A percentile compares a stretch with the other conserved stretches of the same genome.
phyloP scores from a whole-genome alignment of 2,329 filamentous ascomycete species.

The Cladophialophora chaetospira region DNA sequence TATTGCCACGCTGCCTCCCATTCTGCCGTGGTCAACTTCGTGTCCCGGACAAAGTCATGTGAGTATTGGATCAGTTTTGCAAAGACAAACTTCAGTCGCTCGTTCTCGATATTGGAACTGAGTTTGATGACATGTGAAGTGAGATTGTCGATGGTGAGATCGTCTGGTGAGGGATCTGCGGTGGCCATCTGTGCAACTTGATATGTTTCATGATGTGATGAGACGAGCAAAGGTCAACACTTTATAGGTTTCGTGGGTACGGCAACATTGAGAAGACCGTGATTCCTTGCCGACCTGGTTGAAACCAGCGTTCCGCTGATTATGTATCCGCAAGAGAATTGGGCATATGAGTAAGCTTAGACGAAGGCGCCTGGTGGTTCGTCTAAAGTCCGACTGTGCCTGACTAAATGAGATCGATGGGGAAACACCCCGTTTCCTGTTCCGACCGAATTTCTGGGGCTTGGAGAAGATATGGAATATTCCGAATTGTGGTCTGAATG shows the following conservation, averaged over 20 bases:
- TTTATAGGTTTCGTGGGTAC: background rate
- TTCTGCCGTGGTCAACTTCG: slow-evolving; percentile 19
- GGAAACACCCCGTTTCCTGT: slow-evolving; percentile 3
- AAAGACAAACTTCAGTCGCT: slow-evolving; percentile 10
- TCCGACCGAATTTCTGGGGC: background rate
- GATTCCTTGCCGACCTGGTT: background rate
- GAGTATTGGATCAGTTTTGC: slow-evolving; percentile 14
- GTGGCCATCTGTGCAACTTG: background rate
- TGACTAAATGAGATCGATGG: background rate
- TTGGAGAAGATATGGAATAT: background rate
- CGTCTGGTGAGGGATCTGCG: slow-evolving; percentile 4
- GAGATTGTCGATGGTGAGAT: slow-evolving; percentile 12
- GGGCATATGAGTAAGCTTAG: background rate
- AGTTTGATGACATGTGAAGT: slow-evolving; percentile 16
- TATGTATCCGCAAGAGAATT: too few species aligned
- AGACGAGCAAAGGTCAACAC: background rate
- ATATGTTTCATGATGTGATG: background rate
- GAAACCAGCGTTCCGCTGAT: background rate
- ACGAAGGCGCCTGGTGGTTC: background rate
- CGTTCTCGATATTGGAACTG: slow-evolving; percentile 7
- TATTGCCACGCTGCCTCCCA: slow-evolving; percentile 23
- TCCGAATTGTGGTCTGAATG: slow-evolving; percentile 1
- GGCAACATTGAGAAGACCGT: background rate
- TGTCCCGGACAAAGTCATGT: slow-evolving; percentile 22
- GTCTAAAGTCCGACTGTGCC: background rate